Base-by-base conservation (phyloP, 2,329 filamentous ascomycete genomes). In the Elsinoe batatas region DNA sequence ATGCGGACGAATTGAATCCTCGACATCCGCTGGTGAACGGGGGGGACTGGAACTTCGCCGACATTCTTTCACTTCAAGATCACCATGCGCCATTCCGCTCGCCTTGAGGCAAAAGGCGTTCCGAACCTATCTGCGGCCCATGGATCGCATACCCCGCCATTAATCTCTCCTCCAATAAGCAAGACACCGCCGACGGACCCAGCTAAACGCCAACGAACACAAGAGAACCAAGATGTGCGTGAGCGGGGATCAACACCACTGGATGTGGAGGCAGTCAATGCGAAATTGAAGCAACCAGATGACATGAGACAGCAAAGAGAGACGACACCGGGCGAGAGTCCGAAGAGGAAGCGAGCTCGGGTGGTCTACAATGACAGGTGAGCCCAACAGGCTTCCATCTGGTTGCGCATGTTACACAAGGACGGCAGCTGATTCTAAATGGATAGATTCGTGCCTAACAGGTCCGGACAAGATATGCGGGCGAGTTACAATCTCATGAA, bases 401-500 rank as follows among this genome's bases (percentile, higher is more conserved):
- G 32, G 15, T 8, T 42, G 30, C 35, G 53, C 12, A 17, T 15
- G 49, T 20, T 22, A 42, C 30, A 36, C 15, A n/a, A 44, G 40
- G 17, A 54, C 20, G n/a, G 3, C 33, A 17, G 30, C 50, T 26
- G 36, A 56, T 11, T n/a, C 26, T 33, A 13, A 3, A n/a, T 46
- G 13, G 15, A 8, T 67, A 95, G 93, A 64, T 98, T 98, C 68
- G 97, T 98, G 62, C 93, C 93, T 26, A 94, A 93, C 64, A 82
- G 93, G 40, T 85, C 91, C 61, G 93, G 91, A 5, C 90, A 95
- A 70, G 93, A 98, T 70, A 76, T 97, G 20, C 87, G 91, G 68
- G 90, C 91, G 54, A 94, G 90, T 70, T 97, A 93, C 72, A 95
- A 84, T 67, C 75, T 97, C 56, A 77, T 97, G 26, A 88, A 95